Conservation (phyloP, 2,329 filamentous ascomycete genomes). For the Hypocrella siamensis region DNA sequence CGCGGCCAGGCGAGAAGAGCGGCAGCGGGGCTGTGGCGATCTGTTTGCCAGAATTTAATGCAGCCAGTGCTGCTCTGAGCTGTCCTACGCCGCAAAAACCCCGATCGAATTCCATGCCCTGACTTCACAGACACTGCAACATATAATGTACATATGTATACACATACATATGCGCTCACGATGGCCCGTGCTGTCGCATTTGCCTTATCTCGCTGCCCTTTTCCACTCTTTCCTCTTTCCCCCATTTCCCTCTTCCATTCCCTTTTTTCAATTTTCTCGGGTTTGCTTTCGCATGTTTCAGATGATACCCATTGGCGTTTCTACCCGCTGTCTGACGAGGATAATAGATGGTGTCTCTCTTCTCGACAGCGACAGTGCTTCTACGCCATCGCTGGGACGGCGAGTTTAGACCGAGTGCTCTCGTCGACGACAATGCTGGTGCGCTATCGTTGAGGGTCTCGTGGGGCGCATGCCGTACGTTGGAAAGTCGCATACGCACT, state of each 20-base stretch:
- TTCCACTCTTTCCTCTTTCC: too few relatives aligned
- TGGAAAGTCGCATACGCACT: too few relatives aligned
- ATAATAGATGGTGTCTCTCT: slow-evolving; percentile 7
- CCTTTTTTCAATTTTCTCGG: slow-evolving; percentile 5
- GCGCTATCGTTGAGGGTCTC: slow-evolving; percentile 36
- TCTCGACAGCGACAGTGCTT: slow-evolving; percentile 39
- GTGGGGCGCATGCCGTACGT: too few relatives aligned
- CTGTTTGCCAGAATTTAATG: slow-evolving; percentile 14
- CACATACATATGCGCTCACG: too few relatives aligned
- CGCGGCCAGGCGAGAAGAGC: slow-evolving; percentile 40
- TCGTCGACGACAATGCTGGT: slow-evolving; percentile 33
- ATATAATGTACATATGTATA: too few relatives aligned
- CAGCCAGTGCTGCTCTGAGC: too few relatives aligned
- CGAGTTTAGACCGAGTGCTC: slow-evolving; percentile 30
- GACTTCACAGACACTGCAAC: too few relatives aligned
- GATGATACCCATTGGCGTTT: slow-evolving; percentile 24
- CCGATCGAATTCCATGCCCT: too few relatives aligned
- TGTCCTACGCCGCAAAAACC: too few relatives aligned
- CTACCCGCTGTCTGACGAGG: slow-evolving; percentile 27
- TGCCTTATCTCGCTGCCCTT: too few relatives aligned
- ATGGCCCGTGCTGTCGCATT: too few relatives aligned
- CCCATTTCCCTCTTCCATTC: slow-evolving; percentile 1
- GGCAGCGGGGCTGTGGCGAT: slow-evolving; percentile 41
- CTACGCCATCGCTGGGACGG: slow-evolving; percentile 41
- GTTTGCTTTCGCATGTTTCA: slow-evolving; percentile 9